Evolutionary conservation across 2,329 filamentous ascomycete genomes (phyloP), one percentile per base, ranked within the genome.

Genomic region (Beauveria sp.): DNA sequence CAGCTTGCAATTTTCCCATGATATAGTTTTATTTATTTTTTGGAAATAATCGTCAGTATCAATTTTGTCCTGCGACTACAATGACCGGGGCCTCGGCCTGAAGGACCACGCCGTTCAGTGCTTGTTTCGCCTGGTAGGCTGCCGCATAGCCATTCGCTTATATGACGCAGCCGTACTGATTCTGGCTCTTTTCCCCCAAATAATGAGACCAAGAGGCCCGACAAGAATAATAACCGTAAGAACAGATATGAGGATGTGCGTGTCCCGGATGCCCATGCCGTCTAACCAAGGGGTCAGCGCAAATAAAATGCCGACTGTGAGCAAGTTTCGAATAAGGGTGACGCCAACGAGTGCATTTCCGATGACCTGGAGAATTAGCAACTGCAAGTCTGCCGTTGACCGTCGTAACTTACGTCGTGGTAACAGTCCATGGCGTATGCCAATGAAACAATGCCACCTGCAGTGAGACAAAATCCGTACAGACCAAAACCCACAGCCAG

Each of bases 401-500:
- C 3, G 14, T 37, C 34, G 26, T 8, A 26, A 64, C 64, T 60
- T 65, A 75, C 73, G 59, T 74, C 71, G 52, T 68, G 66, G 46
- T 76, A 76, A 18, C 70, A 69, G 43, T 75, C 73, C 55, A 72
- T 73, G 1, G 71, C 64, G 24, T 73, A 66, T 0, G 72, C 71
- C n/a, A 75, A 64, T 8, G 67, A 66, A 12, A 70, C 69, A 26
- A 75, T 71, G 47, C 70, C 67, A 24, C 71, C 71, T 40, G 71
- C 67, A 3, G 73, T 72, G 0, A 77, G 65, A 0, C 73, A 74
- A 47, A 75, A 75, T 0, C 70, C 72, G 37, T 75, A 76, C 0
- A 76, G 53, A 1, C 67, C 72, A 3, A 70, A 72, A 0, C 69
- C 73, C 0, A 76, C 63, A 8, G 70, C 73, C 0, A 74, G 69